Evolutionary conservation across 2,329 filamentous ascomycete species (phyloP).

Genomic region (Aspergillus clavatus): DNA sequence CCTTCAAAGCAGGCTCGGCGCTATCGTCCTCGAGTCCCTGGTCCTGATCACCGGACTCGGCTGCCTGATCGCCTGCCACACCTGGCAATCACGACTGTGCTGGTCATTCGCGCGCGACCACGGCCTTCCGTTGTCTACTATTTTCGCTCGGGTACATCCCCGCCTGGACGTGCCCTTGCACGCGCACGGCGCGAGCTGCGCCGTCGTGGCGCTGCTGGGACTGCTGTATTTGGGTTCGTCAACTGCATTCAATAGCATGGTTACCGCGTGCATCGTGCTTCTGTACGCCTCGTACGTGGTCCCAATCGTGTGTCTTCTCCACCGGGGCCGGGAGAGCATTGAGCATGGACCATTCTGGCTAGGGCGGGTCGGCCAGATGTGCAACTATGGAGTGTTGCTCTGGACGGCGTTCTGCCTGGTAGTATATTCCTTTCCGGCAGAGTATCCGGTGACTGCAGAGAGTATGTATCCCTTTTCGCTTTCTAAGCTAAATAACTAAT

Average conservation of each 20-base stretch:
- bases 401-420: conserved; percentile 43
- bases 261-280: conserved; percentile 43
- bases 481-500: background rate
- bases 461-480: conserved; percentile 20
- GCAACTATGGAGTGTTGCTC: conserved; percentile 40
- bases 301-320: conserved; percentile 44
- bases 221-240: conserved; percentile 44
- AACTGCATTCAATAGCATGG: conserved; percentile 41
- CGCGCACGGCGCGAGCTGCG: conserved; percentile 41
- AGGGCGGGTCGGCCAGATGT: conserved; percentile 37
- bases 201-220: conserved; percentile 44
- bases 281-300: conserved; percentile 48
- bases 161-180: conserved; percentile 43
- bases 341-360: conserved; percentile 44
- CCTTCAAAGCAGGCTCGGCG: conserved; percentile 38
- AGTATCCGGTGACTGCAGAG: conserved; percentile 24
- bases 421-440: conserved; percentile 32
- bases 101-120: conserved; percentile 52
- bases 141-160: conserved; percentile 39
- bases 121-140: conserved; percentile 43
- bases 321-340: conserved; percentile 41
- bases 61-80: conserved; percentile 44
- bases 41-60: conserved; percentile 46
- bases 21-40: conserved; percentile 42
- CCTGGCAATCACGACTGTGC: conserved; percentile 47